Evolutionary conservation across 768 basidiomycete species (phyloP).

Genomic region (Mycena floridula): DNA sequence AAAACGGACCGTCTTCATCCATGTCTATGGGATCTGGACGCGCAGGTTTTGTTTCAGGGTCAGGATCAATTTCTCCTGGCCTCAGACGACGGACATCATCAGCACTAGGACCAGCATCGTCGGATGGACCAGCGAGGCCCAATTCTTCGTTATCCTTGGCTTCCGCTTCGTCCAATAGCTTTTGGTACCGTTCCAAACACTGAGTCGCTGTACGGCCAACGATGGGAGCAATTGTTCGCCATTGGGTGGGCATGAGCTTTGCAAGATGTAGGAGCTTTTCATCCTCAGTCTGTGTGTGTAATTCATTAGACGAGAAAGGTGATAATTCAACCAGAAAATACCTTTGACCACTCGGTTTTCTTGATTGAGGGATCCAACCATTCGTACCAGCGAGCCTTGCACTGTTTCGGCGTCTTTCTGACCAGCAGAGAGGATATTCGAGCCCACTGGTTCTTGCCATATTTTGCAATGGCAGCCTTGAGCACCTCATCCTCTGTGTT

Average conservation of each 20-base stretch:
- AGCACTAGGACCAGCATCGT: conserved; percentile 79
- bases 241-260: conserved; percentile 99
- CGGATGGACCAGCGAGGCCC: conserved; percentile 79
- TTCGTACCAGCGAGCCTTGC: conserved; percentile 99
- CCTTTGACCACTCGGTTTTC: conserved; percentile 99
- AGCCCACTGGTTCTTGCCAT: conserved; percentile 97
- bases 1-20: conserved; percentile 88
- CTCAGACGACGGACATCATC: conserved; percentile 86
- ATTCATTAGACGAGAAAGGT: background rate
- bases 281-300: conserved; percentile 73
- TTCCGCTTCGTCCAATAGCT: conserved; percentile 95
- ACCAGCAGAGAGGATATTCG: conserved; percentile 97
- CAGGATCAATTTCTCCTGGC: conserved; percentile 97
- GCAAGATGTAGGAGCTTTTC: conserved; percentile 97
- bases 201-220: conserved; percentile 97
- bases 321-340: conserved; percentile 23
- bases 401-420: conserved; percentile 98
- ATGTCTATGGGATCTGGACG: conserved; percentile 99
- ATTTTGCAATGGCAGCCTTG: conserved; percentile 97
- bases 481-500: conserved; percentile 98
- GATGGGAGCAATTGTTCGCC: conserved; percentile 98
- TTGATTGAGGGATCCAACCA: conserved; percentile 99
- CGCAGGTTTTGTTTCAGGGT: conserved; percentile 97
- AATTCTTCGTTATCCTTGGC: conserved; percentile 94
- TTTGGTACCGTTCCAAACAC: conserved; percentile 97